These are phyloP conservation scores for Penicillium steckii DNA, from an alignment of 495 filamentous ascomycete species.

Conservation along the genomic window DNA sequence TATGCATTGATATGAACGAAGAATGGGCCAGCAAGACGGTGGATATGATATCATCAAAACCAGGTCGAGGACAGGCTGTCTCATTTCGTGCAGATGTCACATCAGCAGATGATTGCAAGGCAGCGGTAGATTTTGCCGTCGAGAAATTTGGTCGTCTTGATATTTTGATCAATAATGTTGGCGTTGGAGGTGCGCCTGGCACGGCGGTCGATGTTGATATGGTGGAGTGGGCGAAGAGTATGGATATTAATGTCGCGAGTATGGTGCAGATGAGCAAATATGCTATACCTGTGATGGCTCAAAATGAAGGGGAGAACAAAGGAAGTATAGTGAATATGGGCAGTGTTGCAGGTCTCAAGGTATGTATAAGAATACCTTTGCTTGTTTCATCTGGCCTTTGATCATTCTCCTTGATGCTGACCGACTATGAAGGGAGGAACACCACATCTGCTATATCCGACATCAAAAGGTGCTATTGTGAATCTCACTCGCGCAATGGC, in stretches of 20 bases:
- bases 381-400: not conserved
- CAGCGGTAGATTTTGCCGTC: constrained; percentile 36
- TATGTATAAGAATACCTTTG: not conserved
- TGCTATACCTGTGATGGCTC: constrained; percentile 52
- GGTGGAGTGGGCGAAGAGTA: constrained; percentile 47
- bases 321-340: constrained; percentile 59
- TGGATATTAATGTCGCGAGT: constrained; percentile 57
- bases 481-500: constrained; percentile 61
- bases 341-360: constrained; percentile 49
- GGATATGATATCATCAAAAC: constrained; percentile 40
- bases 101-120: constrained; percentile 42
- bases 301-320: constrained; percentile 35
- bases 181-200: constrained; percentile 50
- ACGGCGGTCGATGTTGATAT: constrained; percentile 56
- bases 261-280: constrained; percentile 59
- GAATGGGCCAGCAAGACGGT: constrained; percentile 48
- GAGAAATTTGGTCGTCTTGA: constrained; percentile 48
- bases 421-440: constrained; percentile 46
- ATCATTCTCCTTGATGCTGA: not conserved
- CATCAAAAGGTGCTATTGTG: constrained; percentile 57
- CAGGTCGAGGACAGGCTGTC: constrained; percentile 28
- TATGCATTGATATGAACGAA: constrained; percentile 52
- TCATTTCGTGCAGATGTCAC: constrained; percentile 51
- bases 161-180: constrained; percentile 59
- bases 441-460: constrained; percentile 59